A percentile compares a stretch with the other conserved stretches of the same genome.
These are phyloP conservation scores for Penicillium sp. DNA, from an alignment of 2,329 filamentous ascomycete genomes.

Conservation along the genomic window DNA sequence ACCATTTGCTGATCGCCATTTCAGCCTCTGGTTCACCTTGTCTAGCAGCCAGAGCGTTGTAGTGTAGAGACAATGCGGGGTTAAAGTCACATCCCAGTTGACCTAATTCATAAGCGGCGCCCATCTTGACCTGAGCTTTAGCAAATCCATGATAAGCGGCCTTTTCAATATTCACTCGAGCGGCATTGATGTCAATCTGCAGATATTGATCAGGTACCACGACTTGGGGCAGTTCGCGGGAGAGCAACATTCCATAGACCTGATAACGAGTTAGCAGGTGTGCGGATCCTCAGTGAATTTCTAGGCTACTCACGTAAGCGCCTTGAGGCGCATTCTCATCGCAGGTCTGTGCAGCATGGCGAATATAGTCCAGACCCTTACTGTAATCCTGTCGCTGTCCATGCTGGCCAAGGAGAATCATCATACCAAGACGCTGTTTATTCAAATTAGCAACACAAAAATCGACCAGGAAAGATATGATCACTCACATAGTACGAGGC, in stretches of 20 bases:
- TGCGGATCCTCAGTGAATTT: not conserved
- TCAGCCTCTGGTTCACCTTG: slow-evolving; percentile 93
- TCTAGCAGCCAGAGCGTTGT: slow-evolving; percentile 86
- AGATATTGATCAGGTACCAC: slow-evolving; percentile 69
- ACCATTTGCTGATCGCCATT: slow-evolving; percentile 97
- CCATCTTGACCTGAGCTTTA: slow-evolving; percentile 97
- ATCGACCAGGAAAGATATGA: slow-evolving; percentile 5
- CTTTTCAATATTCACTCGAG: slow-evolving; percentile 90
- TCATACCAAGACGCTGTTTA: slow-evolving; percentile 83
- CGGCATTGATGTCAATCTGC: slow-evolving; percentile 65
- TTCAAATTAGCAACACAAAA: slow-evolving; percentile 15
- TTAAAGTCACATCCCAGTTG: slow-evolving; percentile 93
- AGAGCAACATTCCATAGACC: slow-evolving; percentile 90
- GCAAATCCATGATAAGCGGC: slow-evolving; percentile 93
- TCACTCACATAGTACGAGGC: slow-evolving; percentile 65
- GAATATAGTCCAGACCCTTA: slow-evolving; percentile 76
- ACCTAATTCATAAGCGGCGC: slow-evolving; percentile 89
- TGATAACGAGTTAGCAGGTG: slow-evolving; percentile 18
- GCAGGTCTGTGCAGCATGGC: slow-evolving; percentile 74
- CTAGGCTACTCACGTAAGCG: slow-evolving; percentile 59
- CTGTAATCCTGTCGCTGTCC: slow-evolving; percentile 78
- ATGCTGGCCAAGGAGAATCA: slow-evolving; percentile 91
- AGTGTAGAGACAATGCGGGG: slow-evolving; percentile 86
- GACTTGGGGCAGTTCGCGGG: slow-evolving; percentile 87
- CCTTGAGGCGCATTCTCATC: slow-evolving; percentile 97